phyloP scores from a whole-genome alignment of 2,329 filamentous ascomycete genomes.

The Trichoderma koningii region DNA sequence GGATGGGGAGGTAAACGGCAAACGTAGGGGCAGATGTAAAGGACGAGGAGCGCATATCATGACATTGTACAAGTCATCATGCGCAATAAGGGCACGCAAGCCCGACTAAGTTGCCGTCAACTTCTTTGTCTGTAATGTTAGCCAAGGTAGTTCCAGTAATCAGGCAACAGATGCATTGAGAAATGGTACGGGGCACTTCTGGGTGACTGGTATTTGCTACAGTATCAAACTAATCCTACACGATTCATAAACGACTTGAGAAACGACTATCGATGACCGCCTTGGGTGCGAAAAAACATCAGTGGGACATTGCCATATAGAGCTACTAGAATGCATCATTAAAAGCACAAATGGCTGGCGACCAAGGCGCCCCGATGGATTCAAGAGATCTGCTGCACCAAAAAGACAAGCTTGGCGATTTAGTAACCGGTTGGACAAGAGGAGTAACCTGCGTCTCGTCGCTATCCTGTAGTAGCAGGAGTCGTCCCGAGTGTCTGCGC shows the following conservation, averaged over 20 bases:
- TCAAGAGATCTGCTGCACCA: constrained; percentile 27
- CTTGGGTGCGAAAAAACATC: constrained; percentile 28
- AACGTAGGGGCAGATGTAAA: neutral
- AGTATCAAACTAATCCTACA: constrained; percentile 24
- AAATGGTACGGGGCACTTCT: neutral
- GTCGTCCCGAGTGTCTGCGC: constrained; percentile 19
- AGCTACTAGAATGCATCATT: constrained; percentile 22
- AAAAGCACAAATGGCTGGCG: constrained; percentile 11
- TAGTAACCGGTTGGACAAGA: constrained; percentile 24
- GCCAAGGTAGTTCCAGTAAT: neutral
- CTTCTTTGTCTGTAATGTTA: neutral
- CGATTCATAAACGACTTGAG: constrained; percentile 10
- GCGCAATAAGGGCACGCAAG: neutral
- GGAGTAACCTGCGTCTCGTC: constrained; percentile 17
- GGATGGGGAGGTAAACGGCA: no score
- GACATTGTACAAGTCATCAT: neutral
- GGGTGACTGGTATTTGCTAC: constrained; percentile 17
- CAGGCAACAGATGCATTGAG: neutral
- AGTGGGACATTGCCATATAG: constrained; percentile 26
- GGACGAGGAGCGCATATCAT: neutral
- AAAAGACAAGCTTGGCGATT: constrained; percentile 20
- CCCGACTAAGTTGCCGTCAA: no score
- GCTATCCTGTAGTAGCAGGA: constrained; percentile 17
- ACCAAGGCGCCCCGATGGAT: constrained; percentile 26
- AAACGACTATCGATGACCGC: constrained; percentile 25